Evolutionary conservation across 768 basidiomycete species (phyloP).

Genomic region (Coprinopsis sp.): DNA sequence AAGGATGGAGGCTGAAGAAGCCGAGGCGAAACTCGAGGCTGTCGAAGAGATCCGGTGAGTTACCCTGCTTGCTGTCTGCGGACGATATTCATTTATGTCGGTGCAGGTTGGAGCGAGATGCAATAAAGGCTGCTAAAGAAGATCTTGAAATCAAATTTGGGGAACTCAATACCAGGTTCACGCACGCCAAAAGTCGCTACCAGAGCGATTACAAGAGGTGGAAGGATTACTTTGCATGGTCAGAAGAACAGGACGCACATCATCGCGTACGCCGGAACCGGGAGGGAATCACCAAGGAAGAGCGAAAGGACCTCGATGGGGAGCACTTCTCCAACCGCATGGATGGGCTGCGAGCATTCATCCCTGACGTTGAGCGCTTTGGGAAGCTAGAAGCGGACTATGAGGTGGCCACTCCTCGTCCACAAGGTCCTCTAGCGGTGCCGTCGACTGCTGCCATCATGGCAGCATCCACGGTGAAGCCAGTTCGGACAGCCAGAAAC

Average conservation of each 20-base stretch:
- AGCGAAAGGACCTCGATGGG: conserved; percentile 19
- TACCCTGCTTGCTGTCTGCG: neutral
- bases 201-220: conserved; percentile 52
- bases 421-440: conserved; percentile 5
- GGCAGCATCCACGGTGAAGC: neutral
- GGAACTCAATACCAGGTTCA: conserved; percentile 37
- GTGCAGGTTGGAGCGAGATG: no score
- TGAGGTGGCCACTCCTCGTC: neutral
- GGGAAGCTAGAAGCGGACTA: conserved; percentile 5
- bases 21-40: conserved; percentile 13
- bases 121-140: conserved; percentile 26
- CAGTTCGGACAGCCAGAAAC: neutral
- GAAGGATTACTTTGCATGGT: conserved; percentile 40
- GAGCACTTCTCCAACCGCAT: conserved; percentile 14
- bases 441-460: conserved; percentile 15
- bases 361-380: conserved; percentile 11
- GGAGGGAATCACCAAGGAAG: conserved; percentile 21
- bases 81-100: neutral
- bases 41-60: conserved; percentile 11
- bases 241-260: conserved; percentile 31
- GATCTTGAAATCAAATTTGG: conserved; percentile 41
- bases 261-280: conserved; percentile 23
- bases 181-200: conserved; percentile 43
- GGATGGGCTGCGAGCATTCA: conserved; percentile 20
- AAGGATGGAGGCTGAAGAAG: conserved; percentile 20